Evolutionary conservation across 129 eudicot species (phyloP).

Genomic region (Helianthus tuberosus): DNA sequence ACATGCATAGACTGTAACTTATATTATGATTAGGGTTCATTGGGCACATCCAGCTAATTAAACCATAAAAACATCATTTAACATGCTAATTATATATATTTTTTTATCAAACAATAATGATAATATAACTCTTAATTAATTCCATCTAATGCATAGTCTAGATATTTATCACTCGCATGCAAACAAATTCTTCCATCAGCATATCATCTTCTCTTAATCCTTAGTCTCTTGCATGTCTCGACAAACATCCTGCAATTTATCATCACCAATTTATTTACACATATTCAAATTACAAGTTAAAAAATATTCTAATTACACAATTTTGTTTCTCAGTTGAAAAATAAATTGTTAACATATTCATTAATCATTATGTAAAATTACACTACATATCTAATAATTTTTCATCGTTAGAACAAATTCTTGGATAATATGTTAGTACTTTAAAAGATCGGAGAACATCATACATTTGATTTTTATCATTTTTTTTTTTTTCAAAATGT

Average conservation of each 20-base stretch:
- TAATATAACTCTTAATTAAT: neutral
- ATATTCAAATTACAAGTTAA: neutral
- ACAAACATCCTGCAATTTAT: slow-evolving; percentile 61
- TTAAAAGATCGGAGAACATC: no score
- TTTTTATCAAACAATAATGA: neutral
- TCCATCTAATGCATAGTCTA: neutral
- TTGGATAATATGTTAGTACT: no score
- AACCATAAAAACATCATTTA: neutral
- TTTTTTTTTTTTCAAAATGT: no score
- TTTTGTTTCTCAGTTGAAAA: neutral
- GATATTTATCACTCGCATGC: neutral
- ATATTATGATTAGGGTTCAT: neutral
- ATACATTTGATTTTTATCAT: neutral
- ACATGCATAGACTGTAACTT: neutral
- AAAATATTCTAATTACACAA: no score
- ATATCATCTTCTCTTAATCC: slow-evolving; percentile 63
- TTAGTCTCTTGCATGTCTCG: slow-evolving; percentile 63
- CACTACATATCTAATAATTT: no score
- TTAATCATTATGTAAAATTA: neutral
- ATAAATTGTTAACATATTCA: neutral
- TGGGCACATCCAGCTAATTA: neutral
- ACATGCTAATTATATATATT: neutral
- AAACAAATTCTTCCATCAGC: slow-evolving; percentile 32
- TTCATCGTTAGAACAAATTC: no score
- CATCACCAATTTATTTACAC: neutral